Base-by-base conservation (phyloP, 768 basidiomycete genomes). In the Boletellus emodensis region DNA sequence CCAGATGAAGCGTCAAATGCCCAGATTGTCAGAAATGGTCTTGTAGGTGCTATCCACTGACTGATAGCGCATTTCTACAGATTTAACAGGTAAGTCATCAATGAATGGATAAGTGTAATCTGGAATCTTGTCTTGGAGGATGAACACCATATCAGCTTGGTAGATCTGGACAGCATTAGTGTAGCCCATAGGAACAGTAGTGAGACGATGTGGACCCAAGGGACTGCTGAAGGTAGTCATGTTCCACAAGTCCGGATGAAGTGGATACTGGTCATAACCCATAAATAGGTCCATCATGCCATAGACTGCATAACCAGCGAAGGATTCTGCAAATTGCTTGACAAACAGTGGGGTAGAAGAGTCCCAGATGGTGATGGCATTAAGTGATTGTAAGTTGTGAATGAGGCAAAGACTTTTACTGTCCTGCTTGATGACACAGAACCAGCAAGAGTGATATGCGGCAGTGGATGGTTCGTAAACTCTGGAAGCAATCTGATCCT, bases 221-320 rank as follows among this genome's bases (percentile, higher is more conserved):
- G n/a, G n/a, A 46, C 71, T 40, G 5, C 11, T 63, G 56, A 77
- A 78, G 0, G 71, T 73, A 0, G 74, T 78, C 13, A 72, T 55
- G 36, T 76, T 70, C 10, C 65, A 44, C 4, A 35, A 46, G 0
- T 43, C n/a, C 1, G 13, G 1, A n/a, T 41, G 32, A 2, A 41
- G 7, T 1, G 26, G 36, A 1, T 4, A 9, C 13, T 51, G 43
- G 10, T 46, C 41, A 20, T 49, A 49, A 15, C 48, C 22, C 3
- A 40, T 34, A 18, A 49, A 42, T 0, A 49, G 10, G 11, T 49
- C 47, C 40, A 48, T 48, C 40, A 48, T 48, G 6, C 40, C 33
- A 26, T 48, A 48, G 14, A 48, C 37, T 10, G 40, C 20, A 48
- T 35, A 40, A 1, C 40, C 39, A 15, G 40, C 40, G 15, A 42